Evolutionary conservation across 1,284 basidiomycete species (phyloP).

Genomic region (Laetiporus sulphureus): DNA sequence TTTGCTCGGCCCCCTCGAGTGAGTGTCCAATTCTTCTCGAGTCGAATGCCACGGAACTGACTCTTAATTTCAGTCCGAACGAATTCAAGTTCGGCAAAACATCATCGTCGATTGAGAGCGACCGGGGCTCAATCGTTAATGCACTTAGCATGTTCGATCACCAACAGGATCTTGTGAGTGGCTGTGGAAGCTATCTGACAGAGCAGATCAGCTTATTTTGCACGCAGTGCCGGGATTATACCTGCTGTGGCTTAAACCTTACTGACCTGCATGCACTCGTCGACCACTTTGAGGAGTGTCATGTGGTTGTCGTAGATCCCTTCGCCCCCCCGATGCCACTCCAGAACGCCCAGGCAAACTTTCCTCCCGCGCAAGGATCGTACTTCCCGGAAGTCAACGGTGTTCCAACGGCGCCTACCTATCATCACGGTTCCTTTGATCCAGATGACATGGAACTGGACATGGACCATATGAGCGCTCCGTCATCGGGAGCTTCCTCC

Average conservation of each 20-base stretch:
- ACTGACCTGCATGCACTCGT: slow-evolving; percentile 80
- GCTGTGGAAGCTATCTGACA: not conserved
- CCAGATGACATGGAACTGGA: slow-evolving; percentile 79
- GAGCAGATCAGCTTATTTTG: not conserved
- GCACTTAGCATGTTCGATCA: slow-evolving; percentile 60
- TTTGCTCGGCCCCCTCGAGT: slow-evolving; percentile 58
- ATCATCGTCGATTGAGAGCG: slow-evolving; percentile 54
- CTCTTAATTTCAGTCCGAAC: slow-evolving; percentile 32
- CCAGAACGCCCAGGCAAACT: slow-evolving; percentile 23
- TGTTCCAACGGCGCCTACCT: slow-evolving; percentile 14
- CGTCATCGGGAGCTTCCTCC: slow-evolving; percentile 31
- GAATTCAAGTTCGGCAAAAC: slow-evolving; percentile 49
- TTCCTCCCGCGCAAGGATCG: slow-evolving; percentile 34
- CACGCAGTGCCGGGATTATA: slow-evolving; percentile 71
- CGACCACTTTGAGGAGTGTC: slow-evolving; percentile 82
- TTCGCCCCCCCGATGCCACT: slow-evolving; percentile 29
- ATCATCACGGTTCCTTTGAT: slow-evolving; percentile 45
- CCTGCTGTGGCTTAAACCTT: slow-evolving; percentile 75
- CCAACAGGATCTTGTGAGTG: slow-evolving; percentile 62
- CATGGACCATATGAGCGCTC: slow-evolving; percentile 37
- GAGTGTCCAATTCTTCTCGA: slow-evolving; percentile 20
- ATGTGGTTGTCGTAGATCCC: slow-evolving; percentile 70
- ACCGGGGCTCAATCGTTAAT: slow-evolving; percentile 56
- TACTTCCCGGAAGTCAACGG: slow-evolving; percentile 23
- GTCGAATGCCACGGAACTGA: too few relatives aligned